These are phyloP conservation scores for Medicago lupulina DNA, from an alignment of 306 rosid genomes.

Conservation along the genomic window DNA sequence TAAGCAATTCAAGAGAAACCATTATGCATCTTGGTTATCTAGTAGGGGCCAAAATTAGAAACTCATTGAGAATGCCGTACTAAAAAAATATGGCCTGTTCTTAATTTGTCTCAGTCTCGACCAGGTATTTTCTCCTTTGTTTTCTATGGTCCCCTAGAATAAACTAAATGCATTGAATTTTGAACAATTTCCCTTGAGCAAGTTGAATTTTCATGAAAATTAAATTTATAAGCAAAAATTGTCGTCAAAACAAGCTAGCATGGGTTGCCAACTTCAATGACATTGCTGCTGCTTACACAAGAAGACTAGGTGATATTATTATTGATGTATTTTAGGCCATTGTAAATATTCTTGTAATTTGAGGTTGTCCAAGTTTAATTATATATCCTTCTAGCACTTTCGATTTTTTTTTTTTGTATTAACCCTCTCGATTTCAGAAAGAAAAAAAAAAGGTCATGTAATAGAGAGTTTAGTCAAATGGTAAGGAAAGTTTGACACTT, in stretches of 20 bases:
- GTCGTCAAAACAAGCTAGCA: conserved; percentile 42
- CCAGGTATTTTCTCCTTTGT: neutral
- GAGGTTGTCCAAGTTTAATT: conserved; percentile 5
- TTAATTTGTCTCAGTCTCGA: neutral
- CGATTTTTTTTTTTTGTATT: neutral
- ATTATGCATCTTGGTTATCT: neutral
- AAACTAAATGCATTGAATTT: neutral
- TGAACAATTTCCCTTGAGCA: neutral
- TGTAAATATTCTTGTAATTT: conserved; percentile 7
- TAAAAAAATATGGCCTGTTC: neutral
- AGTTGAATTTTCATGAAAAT: conserved; percentile 7
- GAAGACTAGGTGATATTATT: neutral
- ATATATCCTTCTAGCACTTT: neutral
- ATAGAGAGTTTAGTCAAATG: too few relatives aligned
- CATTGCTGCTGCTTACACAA: conserved; percentile 3
- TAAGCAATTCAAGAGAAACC: neutral
- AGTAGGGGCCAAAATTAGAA: neutral
- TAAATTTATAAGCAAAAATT: conserved; percentile 22
- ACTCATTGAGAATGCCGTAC: neutral
- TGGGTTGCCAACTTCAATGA: conserved; percentile 14
- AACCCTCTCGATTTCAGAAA: too few relatives aligned
- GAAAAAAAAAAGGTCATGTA: too few relatives aligned
- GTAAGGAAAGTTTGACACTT: too few relatives aligned
- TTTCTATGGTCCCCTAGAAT: conserved; percentile 4
- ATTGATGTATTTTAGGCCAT: conserved; percentile 12